phyloP scores from a whole-genome alignment of 192 early-diverging fungal species.

The Coemansia sp. region DNA sequence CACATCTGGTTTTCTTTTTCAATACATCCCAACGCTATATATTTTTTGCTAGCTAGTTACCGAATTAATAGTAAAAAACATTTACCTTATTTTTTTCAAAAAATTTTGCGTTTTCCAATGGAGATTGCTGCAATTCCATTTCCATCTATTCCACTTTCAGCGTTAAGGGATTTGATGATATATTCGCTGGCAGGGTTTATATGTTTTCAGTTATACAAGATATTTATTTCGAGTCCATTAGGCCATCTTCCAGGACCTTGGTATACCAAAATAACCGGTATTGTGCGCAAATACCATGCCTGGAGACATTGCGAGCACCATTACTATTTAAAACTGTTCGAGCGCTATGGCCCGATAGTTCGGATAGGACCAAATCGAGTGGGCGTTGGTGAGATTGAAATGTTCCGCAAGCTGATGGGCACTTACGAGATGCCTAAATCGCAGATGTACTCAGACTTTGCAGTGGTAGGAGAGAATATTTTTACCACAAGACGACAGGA shows the following conservation, averaged over 20 bases:
- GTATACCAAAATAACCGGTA: constrained; percentile 22
- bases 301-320: constrained; percentile 25
- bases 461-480: constrained; percentile 17
- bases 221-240: constrained; percentile 3
- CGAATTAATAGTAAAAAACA: too few species aligned
- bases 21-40: too few species aligned
- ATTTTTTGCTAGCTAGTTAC: too few species aligned
- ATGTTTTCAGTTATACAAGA: not conserved
- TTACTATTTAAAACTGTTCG: constrained; percentile 14
- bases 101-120: too few species aligned
- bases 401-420: constrained; percentile 23
- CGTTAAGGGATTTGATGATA: not conserved
- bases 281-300: constrained; percentile 25
- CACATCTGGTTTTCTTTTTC: too few species aligned
- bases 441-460: constrained; percentile 29
- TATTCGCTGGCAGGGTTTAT: not conserved
- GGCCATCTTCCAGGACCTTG: constrained; percentile 27
- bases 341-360: constrained; percentile 25
- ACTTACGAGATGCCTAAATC: constrained; percentile 24
- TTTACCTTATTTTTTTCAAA: too few species aligned
- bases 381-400: constrained; percentile 18
- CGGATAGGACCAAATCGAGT: constrained; percentile 17
- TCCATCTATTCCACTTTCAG: too few species aligned
- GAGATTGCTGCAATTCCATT: too few species aligned
- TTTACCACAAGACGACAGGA: constrained; percentile 30